Conservation (phyloP, 2,329 filamentous ascomycete genomes). For the Torrubiellomyces zombiae region DNA sequence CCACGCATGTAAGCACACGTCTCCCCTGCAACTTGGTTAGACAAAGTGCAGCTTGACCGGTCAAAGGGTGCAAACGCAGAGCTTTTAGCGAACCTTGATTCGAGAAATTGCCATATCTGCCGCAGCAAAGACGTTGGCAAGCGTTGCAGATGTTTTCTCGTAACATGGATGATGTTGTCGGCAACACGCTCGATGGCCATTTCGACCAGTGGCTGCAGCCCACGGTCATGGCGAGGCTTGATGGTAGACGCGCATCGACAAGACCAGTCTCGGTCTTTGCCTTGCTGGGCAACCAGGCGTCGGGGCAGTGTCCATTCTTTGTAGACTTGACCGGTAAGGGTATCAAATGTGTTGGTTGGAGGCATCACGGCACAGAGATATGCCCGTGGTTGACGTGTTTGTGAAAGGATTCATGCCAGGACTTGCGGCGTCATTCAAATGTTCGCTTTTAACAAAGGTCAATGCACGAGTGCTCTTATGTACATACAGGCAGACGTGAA, state of each 20-base stretch:
- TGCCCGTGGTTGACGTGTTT: neutral
- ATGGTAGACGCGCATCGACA: constrained; percentile 13
- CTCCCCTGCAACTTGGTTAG: constrained; percentile 8
- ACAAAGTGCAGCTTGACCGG: too few species aligned
- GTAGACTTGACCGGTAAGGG: constrained; percentile 18
- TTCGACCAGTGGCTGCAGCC: constrained; percentile 20
- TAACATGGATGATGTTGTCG: constrained; percentile 18
- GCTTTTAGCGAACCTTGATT: constrained; percentile 17
- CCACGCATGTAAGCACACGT: constrained; percentile 22
- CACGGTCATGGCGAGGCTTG: constrained; percentile 11
- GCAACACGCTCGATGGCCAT: constrained; percentile 21
- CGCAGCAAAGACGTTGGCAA: constrained; percentile 18
- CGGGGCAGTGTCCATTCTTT: constrained; percentile 19
- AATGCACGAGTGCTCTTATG: too few species aligned
- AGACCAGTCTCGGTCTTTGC: constrained; percentile 18
- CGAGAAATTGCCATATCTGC: constrained; percentile 23
- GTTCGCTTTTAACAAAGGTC: too few species aligned
- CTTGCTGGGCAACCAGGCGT: constrained; percentile 7
- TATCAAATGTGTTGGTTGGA: constrained; percentile 22
- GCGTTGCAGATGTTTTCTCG: constrained; percentile 15
- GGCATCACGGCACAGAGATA: neutral
- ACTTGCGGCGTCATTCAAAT: too few species aligned
- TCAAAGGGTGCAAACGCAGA: neutral
- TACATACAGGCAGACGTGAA: too few species aligned
- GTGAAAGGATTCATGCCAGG: neutral